These are phyloP conservation scores for Lactarius tabidus DNA, from an alignment of 768 basidiomycete genomes.

Conservation along the genomic window DNA sequence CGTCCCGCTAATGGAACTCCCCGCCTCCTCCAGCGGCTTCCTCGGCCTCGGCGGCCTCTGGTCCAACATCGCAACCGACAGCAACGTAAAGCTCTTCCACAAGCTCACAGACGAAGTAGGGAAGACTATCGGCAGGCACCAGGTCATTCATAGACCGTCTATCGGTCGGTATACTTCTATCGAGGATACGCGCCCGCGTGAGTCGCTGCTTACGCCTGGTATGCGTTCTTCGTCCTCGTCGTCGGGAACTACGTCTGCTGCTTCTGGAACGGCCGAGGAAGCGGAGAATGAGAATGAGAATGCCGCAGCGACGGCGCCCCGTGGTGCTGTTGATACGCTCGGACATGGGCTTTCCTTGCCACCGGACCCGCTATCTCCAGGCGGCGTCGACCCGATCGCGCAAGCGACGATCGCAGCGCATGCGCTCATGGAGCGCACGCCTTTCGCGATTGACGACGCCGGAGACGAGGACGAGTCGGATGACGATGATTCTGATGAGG, in stretches of 20 bases:
- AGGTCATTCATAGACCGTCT: constrained; percentile 74
- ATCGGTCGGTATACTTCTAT: constrained; percentile 82
- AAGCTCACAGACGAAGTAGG: constrained; percentile 92
- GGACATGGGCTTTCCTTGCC: constrained; percentile 28
- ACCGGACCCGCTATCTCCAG: constrained; percentile 27
- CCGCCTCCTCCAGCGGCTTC: constrained; percentile 54
- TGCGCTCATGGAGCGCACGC: constrained; percentile 78
- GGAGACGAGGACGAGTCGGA: constrained; percentile 61
- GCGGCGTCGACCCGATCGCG: constrained; percentile 53
- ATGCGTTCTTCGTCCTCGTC: constrained; percentile 54
- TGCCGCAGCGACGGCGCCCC: constrained; percentile 27
- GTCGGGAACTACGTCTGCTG: constrained; percentile 29
- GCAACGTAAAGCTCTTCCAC: constrained; percentile 91
- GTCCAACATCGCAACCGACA: constrained; percentile 85
- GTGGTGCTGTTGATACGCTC: constrained; percentile 30
- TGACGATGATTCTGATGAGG: constrained; percentile 73
- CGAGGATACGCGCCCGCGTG: constrained; percentile 85
- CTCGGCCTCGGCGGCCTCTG: constrained; percentile 82
- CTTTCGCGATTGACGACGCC: constrained; percentile 96
- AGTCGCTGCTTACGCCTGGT: constrained; percentile 73
- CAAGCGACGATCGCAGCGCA: constrained; percentile 69
- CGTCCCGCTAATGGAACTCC: constrained; percentile 63
- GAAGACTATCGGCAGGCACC: constrained; percentile 90
- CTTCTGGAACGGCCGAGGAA: constrained; percentile 22
- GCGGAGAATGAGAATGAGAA: neutral